Conservation (phyloP, 1,284 basidiomycete genomes). For the Ganoderma meredithae region DNA sequence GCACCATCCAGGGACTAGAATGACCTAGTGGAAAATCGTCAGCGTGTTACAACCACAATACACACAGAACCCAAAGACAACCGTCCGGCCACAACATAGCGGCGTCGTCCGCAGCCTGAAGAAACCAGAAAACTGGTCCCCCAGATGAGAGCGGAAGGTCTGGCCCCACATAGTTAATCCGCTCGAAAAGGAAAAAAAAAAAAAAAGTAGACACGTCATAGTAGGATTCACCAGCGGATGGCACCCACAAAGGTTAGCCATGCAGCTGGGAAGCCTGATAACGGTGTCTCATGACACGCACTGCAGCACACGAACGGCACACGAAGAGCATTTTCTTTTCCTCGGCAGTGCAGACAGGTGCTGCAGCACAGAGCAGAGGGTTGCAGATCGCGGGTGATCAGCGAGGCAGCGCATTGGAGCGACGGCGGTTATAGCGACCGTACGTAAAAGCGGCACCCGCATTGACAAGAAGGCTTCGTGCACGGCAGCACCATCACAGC, state of each 20-base stretch:
- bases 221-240: neutral
- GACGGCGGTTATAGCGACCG: slow-evolving; percentile 3
- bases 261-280: slow-evolving; percentile 11
- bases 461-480: neutral
- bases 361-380: slow-evolving; percentile 4
- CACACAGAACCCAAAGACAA: neutral
- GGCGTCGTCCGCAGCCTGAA: neutral
- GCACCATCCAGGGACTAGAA: neutral
- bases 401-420: slow-evolving; percentile 11
- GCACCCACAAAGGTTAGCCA: slow-evolving; percentile 13
- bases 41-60: neutral
- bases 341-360: slow-evolving; percentile 7
- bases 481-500: neutral
- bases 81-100: neutral
- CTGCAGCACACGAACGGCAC: slow-evolving; percentile 7
- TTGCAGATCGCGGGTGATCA: slow-evolving; percentile 16
- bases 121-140: neutral
- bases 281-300: slow-evolving; percentile 1
- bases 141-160: neutral
- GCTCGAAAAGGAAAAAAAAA: slow-evolving; percentile 4
- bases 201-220: slow-evolving; percentile 1
- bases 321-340: neutral
- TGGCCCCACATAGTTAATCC: neutral
- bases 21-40: neutral
- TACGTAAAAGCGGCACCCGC: slow-evolving; percentile 8